phyloP scores from a whole-genome alignment of 306 rosid genomes.

The Oxytropis ochrocephala region DNA sequence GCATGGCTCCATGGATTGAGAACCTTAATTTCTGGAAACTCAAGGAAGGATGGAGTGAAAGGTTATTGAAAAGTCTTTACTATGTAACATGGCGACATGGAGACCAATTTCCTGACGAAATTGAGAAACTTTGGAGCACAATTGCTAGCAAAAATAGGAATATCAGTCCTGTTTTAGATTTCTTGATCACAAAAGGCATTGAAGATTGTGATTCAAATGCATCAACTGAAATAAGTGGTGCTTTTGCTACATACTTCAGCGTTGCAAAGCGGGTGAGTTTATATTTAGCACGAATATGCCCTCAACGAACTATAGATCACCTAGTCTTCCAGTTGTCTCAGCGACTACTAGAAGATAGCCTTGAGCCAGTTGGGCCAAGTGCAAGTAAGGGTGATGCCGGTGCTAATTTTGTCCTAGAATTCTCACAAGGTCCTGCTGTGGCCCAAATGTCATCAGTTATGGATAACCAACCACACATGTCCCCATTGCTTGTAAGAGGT shows the following conservation, averaged over 20 bases:
- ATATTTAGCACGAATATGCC: constrained; percentile 94
- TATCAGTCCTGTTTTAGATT: constrained; percentile 95
- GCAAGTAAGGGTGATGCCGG: constrained; percentile 64
- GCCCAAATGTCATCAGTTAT: constrained; percentile 81
- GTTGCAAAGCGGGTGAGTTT: constrained; percentile 96
- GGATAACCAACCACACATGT: constrained; percentile 98
- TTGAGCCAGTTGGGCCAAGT: constrained; percentile 59
- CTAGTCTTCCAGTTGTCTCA: constrained; percentile 94
- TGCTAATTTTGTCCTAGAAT: constrained; percentile 86
- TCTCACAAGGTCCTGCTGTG: constrained; percentile 92
- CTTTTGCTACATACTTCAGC: constrained; percentile 95
- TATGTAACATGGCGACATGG: constrained; percentile 98
- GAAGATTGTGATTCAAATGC: constrained; percentile 99
- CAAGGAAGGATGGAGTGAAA: constrained; percentile 96
- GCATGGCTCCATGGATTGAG: constrained; percentile 99
- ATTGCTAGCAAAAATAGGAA: constrained; percentile 99
- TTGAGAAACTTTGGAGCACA: constrained; percentile 99
- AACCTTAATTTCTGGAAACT: constrained; percentile 98
- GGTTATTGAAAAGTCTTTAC: constrained; percentile 93
- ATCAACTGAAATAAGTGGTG: constrained; percentile 98
- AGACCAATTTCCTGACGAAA: constrained; percentile 97
- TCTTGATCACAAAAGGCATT: constrained; percentile 96
- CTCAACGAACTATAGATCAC: constrained; percentile 98
- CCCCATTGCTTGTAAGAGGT: constrained; percentile 97
- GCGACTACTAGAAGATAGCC: constrained; percentile 88